Conservation (phyloP, 371 early-diverging fungal species). For the Mucor sp. region DNA sequence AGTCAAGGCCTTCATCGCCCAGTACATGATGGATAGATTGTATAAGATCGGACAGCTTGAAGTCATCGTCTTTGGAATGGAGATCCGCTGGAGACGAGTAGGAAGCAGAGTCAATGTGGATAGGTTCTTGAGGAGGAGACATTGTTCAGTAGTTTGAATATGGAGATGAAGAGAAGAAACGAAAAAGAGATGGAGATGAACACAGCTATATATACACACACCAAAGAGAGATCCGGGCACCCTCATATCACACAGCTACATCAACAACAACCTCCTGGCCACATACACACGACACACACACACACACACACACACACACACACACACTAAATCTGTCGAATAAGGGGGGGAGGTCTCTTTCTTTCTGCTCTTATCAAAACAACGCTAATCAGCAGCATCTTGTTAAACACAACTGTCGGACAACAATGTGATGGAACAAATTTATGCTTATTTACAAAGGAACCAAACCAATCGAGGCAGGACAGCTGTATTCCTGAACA, state of each 20-base stretch:
- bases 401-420: conserved; percentile 2
- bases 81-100: background rate
- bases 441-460: conserved; percentile 3
- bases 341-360: background rate
- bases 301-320: background rate
- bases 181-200: background rate
- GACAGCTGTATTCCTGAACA: background rate
- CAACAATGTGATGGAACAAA: conserved; percentile 8
- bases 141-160: conserved; percentile 3
- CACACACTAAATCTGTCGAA: background rate
- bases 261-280: background rate
- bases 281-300: background rate
- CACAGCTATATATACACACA: conserved; percentile 7
- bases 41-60: conserved; percentile 17
- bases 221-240: background rate
- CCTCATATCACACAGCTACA: background rate
- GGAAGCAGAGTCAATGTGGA: background rate
- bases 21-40: conserved; percentile 27
- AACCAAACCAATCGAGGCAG: conserved; percentile 6
- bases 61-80: background rate
- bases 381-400: background rate
- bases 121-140: conserved; percentile 32
- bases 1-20: conserved; percentile 42
- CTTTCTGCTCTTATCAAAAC: background rate
- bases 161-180: conserved; percentile 9